Evolutionary conservation across 345 rosid species (phyloP).

Genomic region (Moringa oleifera): DNA sequence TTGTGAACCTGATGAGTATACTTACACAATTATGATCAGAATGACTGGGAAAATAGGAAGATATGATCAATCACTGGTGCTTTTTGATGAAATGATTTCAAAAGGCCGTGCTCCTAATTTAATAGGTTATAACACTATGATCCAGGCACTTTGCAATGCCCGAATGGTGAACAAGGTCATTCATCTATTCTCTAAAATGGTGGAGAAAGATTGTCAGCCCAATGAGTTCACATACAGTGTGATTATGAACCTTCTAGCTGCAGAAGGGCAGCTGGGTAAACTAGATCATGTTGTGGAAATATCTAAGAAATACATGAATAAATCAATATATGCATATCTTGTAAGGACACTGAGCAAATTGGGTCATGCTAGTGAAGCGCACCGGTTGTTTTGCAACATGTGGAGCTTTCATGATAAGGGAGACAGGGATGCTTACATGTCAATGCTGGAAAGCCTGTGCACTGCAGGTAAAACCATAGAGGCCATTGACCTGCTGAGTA

Average conservation of each 20-base stretch:
- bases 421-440: constrained; percentile 57
- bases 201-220: constrained; percentile 50
- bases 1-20: constrained; percentile 72
- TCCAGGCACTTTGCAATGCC: constrained; percentile 62
- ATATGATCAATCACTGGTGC: constrained; percentile 41
- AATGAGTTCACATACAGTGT: constrained; percentile 64
- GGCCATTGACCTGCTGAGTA: constrained; percentile 67
- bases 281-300: constrained; percentile 58
- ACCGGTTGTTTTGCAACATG: constrained; percentile 79
- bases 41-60: constrained; percentile 72
- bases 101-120: constrained; percentile 48
- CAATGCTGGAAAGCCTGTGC: constrained; percentile 78
- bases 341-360: constrained; percentile 62
- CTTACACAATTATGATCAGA: constrained; percentile 82
- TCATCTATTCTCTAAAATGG: constrained; percentile 69
- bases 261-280: constrained; percentile 59
- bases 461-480: constrained; percentile 66
- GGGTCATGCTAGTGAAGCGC: constrained; percentile 83
- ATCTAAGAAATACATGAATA: constrained; percentile 65
- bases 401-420: constrained; percentile 82
- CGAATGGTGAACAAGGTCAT: constrained; percentile 69
- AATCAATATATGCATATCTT: constrained; percentile 69
- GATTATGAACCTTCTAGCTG: constrained; percentile 53
- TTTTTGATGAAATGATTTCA: constrained; percentile 69
- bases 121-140: constrained; percentile 71